Evolutionary conservation across 139 green algal genomes (phyloP).

Genomic region (Ulvella scutata): DNA sequence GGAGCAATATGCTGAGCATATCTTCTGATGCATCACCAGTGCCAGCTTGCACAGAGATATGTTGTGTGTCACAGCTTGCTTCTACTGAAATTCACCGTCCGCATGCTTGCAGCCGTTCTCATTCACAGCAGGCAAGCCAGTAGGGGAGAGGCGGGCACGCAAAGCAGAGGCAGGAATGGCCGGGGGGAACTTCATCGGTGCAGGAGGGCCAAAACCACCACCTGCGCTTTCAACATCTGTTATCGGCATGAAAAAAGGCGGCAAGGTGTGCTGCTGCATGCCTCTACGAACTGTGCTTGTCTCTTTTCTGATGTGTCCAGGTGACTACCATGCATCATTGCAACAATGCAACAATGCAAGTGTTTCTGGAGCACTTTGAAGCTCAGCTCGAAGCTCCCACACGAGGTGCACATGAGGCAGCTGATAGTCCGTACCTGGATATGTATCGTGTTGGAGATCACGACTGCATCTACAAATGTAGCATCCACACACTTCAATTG

Average conservation of each 20-base stretch:
- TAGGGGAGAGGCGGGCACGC: constrained; percentile 12
- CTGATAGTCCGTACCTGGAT: no score
- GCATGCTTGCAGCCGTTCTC: constrained; percentile 53
- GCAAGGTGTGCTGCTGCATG: constrained; percentile 41
- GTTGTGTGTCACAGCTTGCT: no score
- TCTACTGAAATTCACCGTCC: neutral
- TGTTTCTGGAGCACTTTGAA: no score
- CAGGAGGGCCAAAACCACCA: constrained; percentile 65
- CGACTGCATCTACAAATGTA: no score
- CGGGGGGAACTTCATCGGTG: constrained; percentile 55
- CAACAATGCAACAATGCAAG: no score
- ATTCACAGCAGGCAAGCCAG: constrained; percentile 50
- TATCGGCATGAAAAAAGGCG: constrained; percentile 73
- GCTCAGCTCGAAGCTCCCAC: no score
- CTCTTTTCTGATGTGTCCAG: no score
- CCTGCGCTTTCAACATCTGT: constrained; percentile 55
- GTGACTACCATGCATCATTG: no score
- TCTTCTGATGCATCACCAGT: neutral
- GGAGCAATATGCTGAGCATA: neutral
- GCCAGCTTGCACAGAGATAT: neutral
- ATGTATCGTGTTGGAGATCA: no score
- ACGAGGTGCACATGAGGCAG: no score
- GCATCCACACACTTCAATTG: no score
- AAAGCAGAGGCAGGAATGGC: constrained; percentile 29
- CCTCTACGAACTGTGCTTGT: neutral